Evolutionary conservation across 768 basidiomycete genomes (phyloP), one percentile per base, ranked within the genome.

Genomic region (Amanita subjunquillea): DNA sequence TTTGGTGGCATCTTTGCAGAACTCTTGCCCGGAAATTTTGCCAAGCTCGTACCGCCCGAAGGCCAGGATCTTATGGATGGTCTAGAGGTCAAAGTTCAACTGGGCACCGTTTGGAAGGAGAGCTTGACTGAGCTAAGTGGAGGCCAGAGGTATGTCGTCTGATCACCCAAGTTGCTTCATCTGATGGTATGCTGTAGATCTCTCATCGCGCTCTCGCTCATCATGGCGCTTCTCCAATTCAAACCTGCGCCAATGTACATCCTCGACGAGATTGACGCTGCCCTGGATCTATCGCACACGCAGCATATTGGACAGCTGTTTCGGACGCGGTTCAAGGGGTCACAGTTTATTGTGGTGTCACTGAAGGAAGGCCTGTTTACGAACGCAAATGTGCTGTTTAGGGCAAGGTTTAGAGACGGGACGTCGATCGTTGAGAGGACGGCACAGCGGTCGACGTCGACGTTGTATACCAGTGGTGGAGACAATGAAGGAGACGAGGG

Each of bases 201-300:
- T 0, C 78, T 99, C 57, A 98, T 99, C 62, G 96, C 96, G 0
- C 79, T 99, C 0, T 98, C 95, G 10, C 77, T 99, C 37, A 98
- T 98, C 72, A 95, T 99, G 93, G 88, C 96, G 0, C 80, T 99
- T 15, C 82, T 98, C n/a, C 93, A 97, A 65, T 97, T 97, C 78
- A 97, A 97, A 63, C 94, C 95, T 6, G 94, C 95, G 13, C 95
- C 93, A 2, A 93, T 98, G 91, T 98, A 98, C 67, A 99, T 99
- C 63, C 79, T 99, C 7, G 96, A 99, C 69, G 96, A 99, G 69
- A 95, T 99, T 57, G 96, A 98, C 66, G 94, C 96, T 0, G 95
- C 95, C 6, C 78, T 98, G 25, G 96, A 99, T 68, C 72, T 98
- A 10, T 94, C 91, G 27, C 92, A 95, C 59, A 95, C 91, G 1